phyloP scores from a whole-genome alignment of 345 rosid genomes.

The Gossypium longicalyx region DNA sequence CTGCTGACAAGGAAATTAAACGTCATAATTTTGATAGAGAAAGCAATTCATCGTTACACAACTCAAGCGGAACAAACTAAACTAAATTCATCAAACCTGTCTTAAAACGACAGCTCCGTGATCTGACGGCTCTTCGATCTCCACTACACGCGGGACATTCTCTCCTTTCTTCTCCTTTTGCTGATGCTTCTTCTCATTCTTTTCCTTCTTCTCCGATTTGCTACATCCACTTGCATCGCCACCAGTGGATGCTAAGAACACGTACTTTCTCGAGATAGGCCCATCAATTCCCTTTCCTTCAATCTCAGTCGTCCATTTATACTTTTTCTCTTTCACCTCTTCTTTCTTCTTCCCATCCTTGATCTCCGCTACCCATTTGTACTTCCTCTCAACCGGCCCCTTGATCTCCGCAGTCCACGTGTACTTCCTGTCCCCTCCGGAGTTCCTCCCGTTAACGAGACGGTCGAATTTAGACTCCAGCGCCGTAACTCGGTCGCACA shows the following conservation, averaged over 20 bases:
- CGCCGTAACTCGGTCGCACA: conserved; percentile 55
- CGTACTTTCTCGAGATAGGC: conserved; percentile 47
- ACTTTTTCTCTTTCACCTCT: conserved; percentile 39
- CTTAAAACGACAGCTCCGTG: conserved; percentile 48
- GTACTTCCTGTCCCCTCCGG: conserved; percentile 63
- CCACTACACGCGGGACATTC: conserved; percentile 52
- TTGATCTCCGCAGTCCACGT: conserved; percentile 72
- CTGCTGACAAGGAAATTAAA: background rate
- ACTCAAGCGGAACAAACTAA: background rate
- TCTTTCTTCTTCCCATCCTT: conserved; percentile 33
- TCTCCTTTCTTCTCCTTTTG: conserved; percentile 44
- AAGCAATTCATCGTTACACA: background rate
- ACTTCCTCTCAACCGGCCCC: conserved; percentile 63
- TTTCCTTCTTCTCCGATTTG: conserved; percentile 36
- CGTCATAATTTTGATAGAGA: background rate
- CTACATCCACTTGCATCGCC: conserved; percentile 38
- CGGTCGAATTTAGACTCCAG: conserved; percentile 71
- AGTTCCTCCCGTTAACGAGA: conserved; percentile 26
- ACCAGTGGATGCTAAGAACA: conserved; percentile 52
- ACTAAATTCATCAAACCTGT: conserved; percentile 41
- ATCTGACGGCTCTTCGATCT: conserved; percentile 52
- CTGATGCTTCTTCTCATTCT: conserved; percentile 32
- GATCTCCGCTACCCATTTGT: conserved; percentile 66
- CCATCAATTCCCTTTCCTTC: conserved; percentile 57
- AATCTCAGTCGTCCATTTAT: conserved; percentile 74